These are phyloP conservation scores for Dactylellina cionopaga DNA, from an alignment of 2,329 filamentous ascomycete species.

Conservation along the genomic window DNA sequence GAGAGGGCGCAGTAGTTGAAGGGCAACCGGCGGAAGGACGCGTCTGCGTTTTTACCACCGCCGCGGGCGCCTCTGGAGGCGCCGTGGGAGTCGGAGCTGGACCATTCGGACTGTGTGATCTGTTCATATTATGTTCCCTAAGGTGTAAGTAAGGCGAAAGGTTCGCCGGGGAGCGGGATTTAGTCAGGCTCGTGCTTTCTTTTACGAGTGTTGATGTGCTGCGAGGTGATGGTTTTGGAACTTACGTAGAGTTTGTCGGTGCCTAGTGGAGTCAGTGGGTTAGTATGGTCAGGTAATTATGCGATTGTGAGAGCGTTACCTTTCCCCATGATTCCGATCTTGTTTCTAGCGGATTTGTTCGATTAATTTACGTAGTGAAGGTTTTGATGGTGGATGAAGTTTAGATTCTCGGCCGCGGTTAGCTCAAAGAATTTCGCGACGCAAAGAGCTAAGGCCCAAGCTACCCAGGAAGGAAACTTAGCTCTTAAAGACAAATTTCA, in stretches of 20 bases:
- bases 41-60: slow-evolving; percentile 65
- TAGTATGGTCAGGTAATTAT: not conserved
- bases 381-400: not conserved
- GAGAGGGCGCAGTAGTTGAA: slow-evolving; percentile 98
- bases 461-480: too few relatives aligned
- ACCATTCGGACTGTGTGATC: slow-evolving; percentile 99
- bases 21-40: slow-evolving; percentile 84
- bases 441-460: not conserved
- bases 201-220: slow-evolving; percentile 1
- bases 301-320: slow-evolving; percentile 21
- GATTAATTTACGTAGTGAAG: not conserved
- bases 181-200: slow-evolving; percentile 42
- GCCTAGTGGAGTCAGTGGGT: slow-evolving; percentile 58
- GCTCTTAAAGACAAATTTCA: too few relatives aligned
- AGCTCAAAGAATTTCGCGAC: slow-evolving; percentile 12
- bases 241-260: slow-evolving; percentile 68
- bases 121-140: slow-evolving; percentile 57
- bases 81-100: slow-evolving; percentile 85
- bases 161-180: slow-evolving; percentile 31
- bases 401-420: slow-evolving; percentile 11
- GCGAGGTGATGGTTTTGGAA: not conserved
- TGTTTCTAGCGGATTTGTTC: not conserved
- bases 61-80: slow-evolving; percentile 72
- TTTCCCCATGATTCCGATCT: slow-evolving; percentile 43
- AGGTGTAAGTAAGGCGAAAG: slow-evolving; percentile 11